Percentiles rank a stretch among this genome's conserved stretches.
phyloP scores from a whole-genome alignment of 306 rosid species.

The Senna tora region DNA sequence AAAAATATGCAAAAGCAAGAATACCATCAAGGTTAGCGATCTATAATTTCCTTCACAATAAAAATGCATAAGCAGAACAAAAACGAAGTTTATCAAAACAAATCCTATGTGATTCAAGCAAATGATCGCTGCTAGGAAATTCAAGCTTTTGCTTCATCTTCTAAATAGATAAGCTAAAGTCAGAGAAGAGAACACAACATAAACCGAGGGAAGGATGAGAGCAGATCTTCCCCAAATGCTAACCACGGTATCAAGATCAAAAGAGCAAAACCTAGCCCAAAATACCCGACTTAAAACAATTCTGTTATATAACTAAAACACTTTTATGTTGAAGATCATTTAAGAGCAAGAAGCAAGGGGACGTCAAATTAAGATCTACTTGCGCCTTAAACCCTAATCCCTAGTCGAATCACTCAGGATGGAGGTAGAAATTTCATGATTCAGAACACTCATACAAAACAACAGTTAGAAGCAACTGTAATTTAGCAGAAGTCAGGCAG shows the following conservation, averaged over 20 bases:
- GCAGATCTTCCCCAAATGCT: slow-evolving; percentile 36
- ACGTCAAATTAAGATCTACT: slow-evolving; percentile 25
- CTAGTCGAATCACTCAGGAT: not conserved
- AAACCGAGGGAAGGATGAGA: not conserved
- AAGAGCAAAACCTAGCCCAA: not conserved
- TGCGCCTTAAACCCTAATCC: slow-evolving; percentile 39
- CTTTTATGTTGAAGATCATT: not conserved
- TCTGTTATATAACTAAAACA: not conserved
- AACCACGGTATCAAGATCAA: not conserved
- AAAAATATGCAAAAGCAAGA: not conserved
- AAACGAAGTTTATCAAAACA: not conserved
- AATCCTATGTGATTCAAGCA: not conserved
- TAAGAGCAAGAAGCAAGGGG: not conserved
- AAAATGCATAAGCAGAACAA: not conserved
- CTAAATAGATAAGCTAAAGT: not conserved
- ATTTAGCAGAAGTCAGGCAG: not conserved
- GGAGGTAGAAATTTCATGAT: slow-evolving; percentile 1
- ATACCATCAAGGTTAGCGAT: not conserved
- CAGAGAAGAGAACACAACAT: not conserved
- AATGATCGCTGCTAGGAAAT: slow-evolving; percentile 2
- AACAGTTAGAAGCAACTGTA: not conserved
- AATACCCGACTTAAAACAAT: not conserved
- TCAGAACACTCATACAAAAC: not conserved
- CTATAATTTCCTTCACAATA: not conserved
- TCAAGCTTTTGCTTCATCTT: not conserved